Percentiles rank a stretch among this genome's conserved stretches.
Evolutionary conservation across 2,329 filamentous ascomycete genomes (phyloP).

Genomic region (Pseudogymnoascus sp.): DNA sequence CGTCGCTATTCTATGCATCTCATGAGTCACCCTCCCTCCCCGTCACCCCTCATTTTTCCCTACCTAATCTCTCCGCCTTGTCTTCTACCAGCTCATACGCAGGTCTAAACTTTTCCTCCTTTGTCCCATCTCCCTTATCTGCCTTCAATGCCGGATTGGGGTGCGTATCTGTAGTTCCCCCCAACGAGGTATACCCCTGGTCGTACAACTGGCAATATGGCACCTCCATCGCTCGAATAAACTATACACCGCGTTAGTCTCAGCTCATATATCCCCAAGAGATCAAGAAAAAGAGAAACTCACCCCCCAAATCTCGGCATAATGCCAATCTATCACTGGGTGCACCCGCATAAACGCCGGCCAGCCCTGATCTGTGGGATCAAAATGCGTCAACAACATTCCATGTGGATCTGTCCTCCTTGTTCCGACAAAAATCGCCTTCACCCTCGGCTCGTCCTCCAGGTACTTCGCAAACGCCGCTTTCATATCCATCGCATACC

Average conservation of each 20-base stretch:
- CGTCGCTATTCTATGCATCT: background rate
- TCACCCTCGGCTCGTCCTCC: conserved; percentile 52
- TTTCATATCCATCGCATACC: conserved; percentile 74
- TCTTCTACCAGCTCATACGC: conserved; percentile 72
- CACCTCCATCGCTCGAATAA: conserved; percentile 70
- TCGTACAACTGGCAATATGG: conserved; percentile 87
- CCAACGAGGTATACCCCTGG: conserved; percentile 83
- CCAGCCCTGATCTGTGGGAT: conserved; percentile 83
- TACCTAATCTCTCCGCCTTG: conserved; percentile 69
- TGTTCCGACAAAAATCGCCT: conserved; percentile 81
- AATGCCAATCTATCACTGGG: conserved; percentile 96
- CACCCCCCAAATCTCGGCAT: conserved; percentile 88
- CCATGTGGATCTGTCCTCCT: conserved; percentile 89
- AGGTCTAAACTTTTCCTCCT: conserved; percentile 49
- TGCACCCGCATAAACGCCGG: conserved; percentile 88
- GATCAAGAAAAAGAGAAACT: conserved; percentile 34
- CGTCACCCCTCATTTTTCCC: conserved; percentile 37
- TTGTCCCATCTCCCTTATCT: conserved; percentile 27
- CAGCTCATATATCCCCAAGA: background rate
- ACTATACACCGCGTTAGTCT: conserved; percentile 41
- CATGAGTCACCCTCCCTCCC: background rate
- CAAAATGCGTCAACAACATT: conserved; percentile 69
- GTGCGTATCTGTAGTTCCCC: conserved; percentile 79
- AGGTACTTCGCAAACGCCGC: conserved; percentile 74
- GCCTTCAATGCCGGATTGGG: conserved; percentile 70